Conservation (phyloP, 495 filamentous ascomycete species). For the Aspergillus asperescens region DNA sequence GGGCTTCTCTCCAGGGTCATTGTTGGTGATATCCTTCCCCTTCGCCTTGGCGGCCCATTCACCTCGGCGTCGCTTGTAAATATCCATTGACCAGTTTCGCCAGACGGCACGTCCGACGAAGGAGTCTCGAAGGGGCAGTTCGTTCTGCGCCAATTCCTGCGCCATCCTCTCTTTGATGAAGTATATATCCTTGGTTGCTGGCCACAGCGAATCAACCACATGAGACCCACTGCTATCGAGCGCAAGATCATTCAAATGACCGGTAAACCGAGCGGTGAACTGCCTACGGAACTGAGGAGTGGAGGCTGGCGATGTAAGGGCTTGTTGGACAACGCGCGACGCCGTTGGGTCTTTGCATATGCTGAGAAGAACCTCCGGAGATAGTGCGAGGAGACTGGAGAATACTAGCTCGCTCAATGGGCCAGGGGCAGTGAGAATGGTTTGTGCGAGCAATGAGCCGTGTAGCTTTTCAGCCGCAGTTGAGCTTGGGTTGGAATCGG, state of each 20-base stretch:
- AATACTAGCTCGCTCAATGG: slow-evolving; percentile 53
- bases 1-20: slow-evolving; percentile 27
- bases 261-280: slow-evolving; percentile 54
- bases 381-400: slow-evolving; percentile 46
- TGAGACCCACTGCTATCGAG: slow-evolving; percentile 67
- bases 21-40: slow-evolving; percentile 26
- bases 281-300: slow-evolving; percentile 56
- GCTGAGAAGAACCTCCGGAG: slow-evolving; percentile 35
- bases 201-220: slow-evolving; percentile 73
- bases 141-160: slow-evolving; percentile 55
- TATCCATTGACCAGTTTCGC: slow-evolving; percentile 88
- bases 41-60: slow-evolving; percentile 71
- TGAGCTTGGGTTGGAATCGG: slow-evolving; percentile 13
- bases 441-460: slow-evolving; percentile 60
- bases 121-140: slow-evolving; percentile 63
- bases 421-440: slow-evolving; percentile 56
- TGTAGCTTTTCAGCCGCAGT: slow-evolving; percentile 50
- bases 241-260: slow-evolving; percentile 59
- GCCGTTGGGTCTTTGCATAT: slow-evolving; percentile 57
- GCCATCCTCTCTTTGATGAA: slow-evolving; percentile 65
- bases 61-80: slow-evolving; percentile 62
- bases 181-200: slow-evolving; percentile 56
- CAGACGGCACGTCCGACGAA: slow-evolving; percentile 77
- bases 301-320: slow-evolving; percentile 54
- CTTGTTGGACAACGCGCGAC: slow-evolving; percentile 65